These are phyloP conservation scores for Mimosa pudica DNA, from an alignment of 306 rosid genomes.

Conservation along the genomic window DNA sequence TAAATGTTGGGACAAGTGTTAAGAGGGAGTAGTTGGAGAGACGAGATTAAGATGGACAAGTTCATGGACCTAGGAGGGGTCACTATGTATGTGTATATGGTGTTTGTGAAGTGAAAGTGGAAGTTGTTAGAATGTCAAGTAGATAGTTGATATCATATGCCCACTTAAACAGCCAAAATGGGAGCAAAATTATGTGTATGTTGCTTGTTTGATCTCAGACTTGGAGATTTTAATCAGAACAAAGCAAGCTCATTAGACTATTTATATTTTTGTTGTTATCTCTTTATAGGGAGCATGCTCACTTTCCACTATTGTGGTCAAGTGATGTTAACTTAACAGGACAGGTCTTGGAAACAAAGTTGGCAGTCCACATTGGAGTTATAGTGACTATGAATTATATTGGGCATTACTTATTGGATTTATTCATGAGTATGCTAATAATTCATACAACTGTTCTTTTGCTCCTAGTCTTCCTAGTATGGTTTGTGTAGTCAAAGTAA, in stretches of 20 bases:
- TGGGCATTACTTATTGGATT: slow-evolving; percentile 33
- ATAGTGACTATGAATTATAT: neutral
- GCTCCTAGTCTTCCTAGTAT: neutral
- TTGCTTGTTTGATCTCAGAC: slow-evolving; percentile 38
- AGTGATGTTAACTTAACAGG: slow-evolving; percentile 37
- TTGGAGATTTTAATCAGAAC: slow-evolving; percentile 29
- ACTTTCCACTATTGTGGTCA: slow-evolving; percentile 41
- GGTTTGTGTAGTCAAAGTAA: neutral
- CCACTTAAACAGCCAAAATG: slow-evolving; percentile 42
- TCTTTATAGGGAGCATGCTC: slow-evolving; percentile 29
- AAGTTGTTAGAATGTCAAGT: slow-evolving; percentile 54
- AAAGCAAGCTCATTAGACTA: slow-evolving; percentile 36
- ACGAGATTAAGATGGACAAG: slow-evolving; percentile 54
- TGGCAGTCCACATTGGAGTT: neutral
- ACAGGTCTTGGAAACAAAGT: slow-evolving; percentile 14
- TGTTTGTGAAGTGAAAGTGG: slow-evolving; percentile 42
- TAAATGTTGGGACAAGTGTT: slow-evolving; percentile 50
- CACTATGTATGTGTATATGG: neutral
- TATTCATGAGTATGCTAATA: neutral
- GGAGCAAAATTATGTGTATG: slow-evolving; percentile 42
- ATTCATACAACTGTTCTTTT: neutral
- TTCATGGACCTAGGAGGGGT: slow-evolving; percentile 59
- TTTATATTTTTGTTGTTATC: slow-evolving; percentile 41
- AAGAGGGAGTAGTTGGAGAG: slow-evolving; percentile 45
- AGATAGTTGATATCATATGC: slow-evolving; percentile 33